Base-by-base conservation (phyloP, 805 yeast species). In the Wickerhamomyces chambardii region DNA sequence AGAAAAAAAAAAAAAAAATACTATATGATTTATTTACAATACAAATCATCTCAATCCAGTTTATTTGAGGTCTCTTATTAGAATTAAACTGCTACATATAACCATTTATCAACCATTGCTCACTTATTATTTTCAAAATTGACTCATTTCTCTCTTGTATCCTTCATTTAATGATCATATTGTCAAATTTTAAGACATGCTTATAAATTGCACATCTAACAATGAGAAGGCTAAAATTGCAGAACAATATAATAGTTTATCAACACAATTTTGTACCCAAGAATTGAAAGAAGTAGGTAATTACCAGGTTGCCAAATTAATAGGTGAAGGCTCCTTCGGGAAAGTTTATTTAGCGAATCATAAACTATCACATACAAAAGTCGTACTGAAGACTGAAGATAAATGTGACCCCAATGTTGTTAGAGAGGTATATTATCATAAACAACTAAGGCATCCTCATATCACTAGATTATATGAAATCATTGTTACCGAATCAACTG, bases 241-340 rank as follows among this genome's bases (percentile, higher is more conserved):
- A 11, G 75, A 75, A 28, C 75, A 80, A 33, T 81, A 78, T 54
- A 77, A 78, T 44, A 66, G 68, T 31, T 68, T 81, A 33, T 73
- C 78, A 42, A 44, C 63, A 17, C 66, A 68, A 35, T 68, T 72
- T 42, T 56, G 63, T 9, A 56, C 60, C 12, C 50, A 71, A 9
- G 75, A 70, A 29, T 58, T 78, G 30, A 63, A 63, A 32, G 83
- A 78, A 36, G 78, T 90, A 11, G 97, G 98, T 1, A 85, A 83
- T 56, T 90, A 90, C 51, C 63, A 69, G 34, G 74, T 92, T 7
- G 49, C 75, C 6, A 65, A 76, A 38, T 84, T 79, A 44, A 80
- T 90, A 17, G 97, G 97, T 2, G 87, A 84, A 47, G 97, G 97
- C 9, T 72, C 95, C 3, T 90, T 87, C 66, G 97, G 97, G 8